These are phyloP conservation scores for Gigaspora rosea DNA, from an alignment of 192 early-diverging fungal genomes.

Conservation along the genomic window DNA sequence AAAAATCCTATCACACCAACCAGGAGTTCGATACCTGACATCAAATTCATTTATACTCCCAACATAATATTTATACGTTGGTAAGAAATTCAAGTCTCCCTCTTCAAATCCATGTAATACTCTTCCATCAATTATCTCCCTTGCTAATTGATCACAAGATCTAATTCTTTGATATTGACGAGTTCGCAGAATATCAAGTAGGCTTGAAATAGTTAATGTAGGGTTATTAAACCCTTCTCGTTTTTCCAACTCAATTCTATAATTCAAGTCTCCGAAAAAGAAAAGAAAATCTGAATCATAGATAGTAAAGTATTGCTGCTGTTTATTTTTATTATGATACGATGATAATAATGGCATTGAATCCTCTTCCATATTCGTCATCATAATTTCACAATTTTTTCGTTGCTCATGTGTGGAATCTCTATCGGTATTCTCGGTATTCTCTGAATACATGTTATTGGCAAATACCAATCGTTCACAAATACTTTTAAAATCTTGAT, in stretches of 20 bases:
- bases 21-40: conserved; percentile 8
- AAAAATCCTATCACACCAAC: conserved; percentile 40
- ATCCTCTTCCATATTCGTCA: not conserved
- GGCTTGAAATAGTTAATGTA: not conserved
- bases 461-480: conserved; percentile 26
- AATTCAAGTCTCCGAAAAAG: conserved; percentile 38
- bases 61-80: conserved; percentile 36
- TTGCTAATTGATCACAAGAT: conserved; percentile 31
- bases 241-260: conserved; percentile 25
- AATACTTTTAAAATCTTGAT: conserved; percentile 28
- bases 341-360: not conserved
- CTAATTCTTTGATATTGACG: not conserved
- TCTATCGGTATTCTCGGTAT: not conserved
- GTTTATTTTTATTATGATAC: not conserved
- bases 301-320: not conserved
- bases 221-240: not conserved
- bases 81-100: conserved; percentile 27
- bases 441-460: not conserved
- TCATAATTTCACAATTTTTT: not conserved
- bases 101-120: conserved; percentile 31
- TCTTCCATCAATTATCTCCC: not conserved
- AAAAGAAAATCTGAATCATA: conserved; percentile 34
- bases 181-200: not conserved
- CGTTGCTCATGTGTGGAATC: not conserved
- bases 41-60: conserved; percentile 19